These are phyloP conservation scores for Heliocybe sulcata DNA, from an alignment of 1,284 basidiomycete species.

Conservation along the genomic window DNA sequence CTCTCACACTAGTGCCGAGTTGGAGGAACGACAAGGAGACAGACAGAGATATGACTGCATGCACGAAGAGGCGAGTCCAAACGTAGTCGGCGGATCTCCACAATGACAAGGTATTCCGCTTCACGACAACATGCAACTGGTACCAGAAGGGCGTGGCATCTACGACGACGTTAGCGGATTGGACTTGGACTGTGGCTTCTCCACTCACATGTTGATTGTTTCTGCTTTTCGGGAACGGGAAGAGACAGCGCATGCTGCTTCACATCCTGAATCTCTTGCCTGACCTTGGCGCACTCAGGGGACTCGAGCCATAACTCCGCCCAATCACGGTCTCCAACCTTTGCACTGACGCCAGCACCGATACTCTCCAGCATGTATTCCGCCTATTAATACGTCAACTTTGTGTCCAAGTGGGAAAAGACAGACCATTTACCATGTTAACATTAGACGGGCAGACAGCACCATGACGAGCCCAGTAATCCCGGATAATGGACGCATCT, in stretches of 20 bases:
- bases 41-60: slow-evolving; percentile 71
- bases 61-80: slow-evolving; percentile 78
- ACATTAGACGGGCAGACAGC: slow-evolving; percentile 56
- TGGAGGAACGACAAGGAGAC: slow-evolving; percentile 83
- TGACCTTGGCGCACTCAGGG: slow-evolving; percentile 23
- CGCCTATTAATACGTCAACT: too few relatives aligned
- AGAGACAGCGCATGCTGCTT: slow-evolving; percentile 27
- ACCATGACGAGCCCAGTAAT: slow-evolving; percentile 66
- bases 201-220: slow-evolving; percentile 37
- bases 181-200: background rate
- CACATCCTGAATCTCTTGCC: slow-evolving; percentile 31
- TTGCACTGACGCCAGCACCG: slow-evolving; percentile 63
- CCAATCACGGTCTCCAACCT: slow-evolving; percentile 69
- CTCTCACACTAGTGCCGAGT: slow-evolving; percentile 54
- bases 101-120: slow-evolving; percentile 69
- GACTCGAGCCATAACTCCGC: slow-evolving; percentile 62
- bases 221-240: slow-evolving; percentile 24
- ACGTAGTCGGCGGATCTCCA: slow-evolving; percentile 83
- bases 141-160: slow-evolving; percentile 75
- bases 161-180: slow-evolving; percentile 16
- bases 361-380: slow-evolving; percentile 67
- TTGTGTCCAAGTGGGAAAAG: too few relatives aligned
- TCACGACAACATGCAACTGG: slow-evolving; percentile 72
- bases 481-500: slow-evolving; percentile 50
- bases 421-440: slow-evolving; percentile 29